These are phyloP conservation scores for Chlorella variabilis DNA, from an alignment of 163 green algal species.

Conservation along the genomic window DNA sequence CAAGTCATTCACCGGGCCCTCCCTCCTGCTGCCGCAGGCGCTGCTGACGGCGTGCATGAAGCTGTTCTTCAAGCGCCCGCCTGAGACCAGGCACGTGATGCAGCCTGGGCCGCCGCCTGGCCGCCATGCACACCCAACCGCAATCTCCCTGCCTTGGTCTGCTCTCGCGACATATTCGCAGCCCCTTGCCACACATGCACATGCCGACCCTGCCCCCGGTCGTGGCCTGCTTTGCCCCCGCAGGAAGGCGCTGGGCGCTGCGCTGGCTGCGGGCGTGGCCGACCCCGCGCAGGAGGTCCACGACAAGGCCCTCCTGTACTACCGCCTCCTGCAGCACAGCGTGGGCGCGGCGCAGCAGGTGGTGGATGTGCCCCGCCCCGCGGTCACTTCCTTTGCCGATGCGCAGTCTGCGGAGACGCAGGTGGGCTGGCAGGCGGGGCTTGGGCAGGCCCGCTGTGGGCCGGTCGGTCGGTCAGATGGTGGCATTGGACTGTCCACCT, in stretches of 20 bases:
- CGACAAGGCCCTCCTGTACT: constrained; percentile 91
- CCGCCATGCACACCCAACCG: not conserved
- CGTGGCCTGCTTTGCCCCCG: not conserved
- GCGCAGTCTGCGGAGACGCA: constrained; percentile 56
- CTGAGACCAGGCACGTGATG: constrained; percentile 70
- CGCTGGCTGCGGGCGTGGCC: constrained; percentile 67
- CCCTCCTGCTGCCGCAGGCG: constrained; percentile 23
- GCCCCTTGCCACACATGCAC: not conserved
- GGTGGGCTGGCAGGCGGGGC: not conserved
- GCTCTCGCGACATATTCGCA: no score
- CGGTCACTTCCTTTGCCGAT: constrained; percentile 55
- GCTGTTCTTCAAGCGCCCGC: constrained; percentile 91
- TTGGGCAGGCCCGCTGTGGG: not conserved
- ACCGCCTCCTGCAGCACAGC: constrained; percentile 77
- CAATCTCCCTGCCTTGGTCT: no score
- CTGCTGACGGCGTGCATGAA: constrained; percentile 75
- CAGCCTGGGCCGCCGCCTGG: not conserved
- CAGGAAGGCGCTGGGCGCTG: constrained; percentile 68
- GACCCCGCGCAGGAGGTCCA: constrained; percentile 86
- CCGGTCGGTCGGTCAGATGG: no score
- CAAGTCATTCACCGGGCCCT: no score
- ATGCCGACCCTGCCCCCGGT: not conserved
- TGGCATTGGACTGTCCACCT: no score
- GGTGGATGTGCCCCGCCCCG: constrained; percentile 52
- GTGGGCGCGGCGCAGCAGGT: constrained; percentile 62